A percentile compares a stretch with the other conserved stretches of the same genome.
These are phyloP conservation scores for Rosa persica DNA, from an alignment of 306 rosid genomes.

Conservation along the genomic window DNA sequence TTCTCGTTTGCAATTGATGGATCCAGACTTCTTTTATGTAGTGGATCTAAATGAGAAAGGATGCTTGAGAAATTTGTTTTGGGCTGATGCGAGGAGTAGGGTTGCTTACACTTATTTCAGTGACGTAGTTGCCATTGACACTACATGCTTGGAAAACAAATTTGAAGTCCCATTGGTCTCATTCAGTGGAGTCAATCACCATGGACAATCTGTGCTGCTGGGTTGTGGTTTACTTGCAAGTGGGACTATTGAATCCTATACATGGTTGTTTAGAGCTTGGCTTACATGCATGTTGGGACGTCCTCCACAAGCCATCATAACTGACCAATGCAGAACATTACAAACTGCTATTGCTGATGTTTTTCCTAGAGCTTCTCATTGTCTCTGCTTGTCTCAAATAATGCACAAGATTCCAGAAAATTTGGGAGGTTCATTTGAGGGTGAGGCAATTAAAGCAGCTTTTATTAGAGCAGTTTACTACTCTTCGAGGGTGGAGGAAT, in stretches of 20 bases:
- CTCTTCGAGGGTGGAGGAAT: conserved; percentile 58
- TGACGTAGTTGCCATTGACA: conserved; percentile 56
- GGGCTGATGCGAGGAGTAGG: conserved; percentile 64
- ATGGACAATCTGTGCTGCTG: conserved; percentile 57
- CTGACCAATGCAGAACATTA: conserved; percentile 41
- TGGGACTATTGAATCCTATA: conserved; percentile 58
- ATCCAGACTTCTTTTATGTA: conserved; percentile 65
- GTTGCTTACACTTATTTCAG: conserved; percentile 50
- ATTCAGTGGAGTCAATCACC: conserved; percentile 68
- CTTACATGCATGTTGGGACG: conserved; percentile 68
- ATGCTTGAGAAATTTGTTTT: conserved; percentile 64
- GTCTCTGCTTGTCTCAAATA: conserved; percentile 46
- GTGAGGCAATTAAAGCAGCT: conserved; percentile 44
- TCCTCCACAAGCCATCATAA: conserved; percentile 66
- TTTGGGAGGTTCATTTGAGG: conserved; percentile 43
- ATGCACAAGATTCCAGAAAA: conserved; percentile 54
- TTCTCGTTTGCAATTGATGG: conserved; percentile 43
- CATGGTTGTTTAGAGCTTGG: conserved; percentile 76
- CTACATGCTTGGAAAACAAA: conserved; percentile 46
- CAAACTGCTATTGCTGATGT: conserved; percentile 62
- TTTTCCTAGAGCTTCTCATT: conserved; percentile 71
- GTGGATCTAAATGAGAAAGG: conserved; percentile 67
- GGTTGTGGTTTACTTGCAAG: conserved; percentile 72
- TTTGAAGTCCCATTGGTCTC: conserved; percentile 64
- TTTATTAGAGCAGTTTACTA: conserved; percentile 48